Evolutionary conservation across 768 basidiomycete species (phyloP).

Genomic region (Melanogaster broomeanus): DNA sequence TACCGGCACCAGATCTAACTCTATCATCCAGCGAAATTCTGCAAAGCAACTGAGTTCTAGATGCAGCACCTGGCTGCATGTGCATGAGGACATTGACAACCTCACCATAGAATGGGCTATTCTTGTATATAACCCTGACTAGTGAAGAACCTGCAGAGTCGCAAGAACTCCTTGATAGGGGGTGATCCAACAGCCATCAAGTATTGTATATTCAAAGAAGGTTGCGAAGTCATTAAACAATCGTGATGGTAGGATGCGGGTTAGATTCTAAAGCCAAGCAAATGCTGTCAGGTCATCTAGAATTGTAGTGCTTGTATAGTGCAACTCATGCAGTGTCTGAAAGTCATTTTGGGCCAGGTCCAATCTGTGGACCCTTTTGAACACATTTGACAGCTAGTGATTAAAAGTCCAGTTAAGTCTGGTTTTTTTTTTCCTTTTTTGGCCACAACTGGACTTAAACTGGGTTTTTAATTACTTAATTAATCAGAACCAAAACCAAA

Average conservation of each 20-base stretch:
- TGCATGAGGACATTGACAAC: constrained; percentile 13
- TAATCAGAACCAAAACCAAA: no score
- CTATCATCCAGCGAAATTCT: constrained; percentile 2
- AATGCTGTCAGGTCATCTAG: no score
- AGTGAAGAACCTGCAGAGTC: constrained; percentile 14
- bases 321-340: no score
- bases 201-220: constrained; percentile 6
- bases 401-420: no score
- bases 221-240: neutral
- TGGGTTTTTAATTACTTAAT: no score
- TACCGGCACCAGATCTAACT: neutral
- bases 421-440: no score
- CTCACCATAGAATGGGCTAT: constrained; percentile 11
- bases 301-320: no score
- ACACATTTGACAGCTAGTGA: no score
- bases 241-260: neutral
- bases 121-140: constrained; percentile 3
- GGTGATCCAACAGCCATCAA: constrained; percentile 17
- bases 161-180: constrained; percentile 1
- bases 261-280: no score
- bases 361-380: no score
- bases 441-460: no score
- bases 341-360: no score
- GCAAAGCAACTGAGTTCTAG: neutral
- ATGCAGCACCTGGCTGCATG: constrained; percentile 9